These are phyloP conservation scores for Boletus subcaerulescens DNA, from an alignment of 768 basidiomycete species.

Conservation along the genomic window DNA sequence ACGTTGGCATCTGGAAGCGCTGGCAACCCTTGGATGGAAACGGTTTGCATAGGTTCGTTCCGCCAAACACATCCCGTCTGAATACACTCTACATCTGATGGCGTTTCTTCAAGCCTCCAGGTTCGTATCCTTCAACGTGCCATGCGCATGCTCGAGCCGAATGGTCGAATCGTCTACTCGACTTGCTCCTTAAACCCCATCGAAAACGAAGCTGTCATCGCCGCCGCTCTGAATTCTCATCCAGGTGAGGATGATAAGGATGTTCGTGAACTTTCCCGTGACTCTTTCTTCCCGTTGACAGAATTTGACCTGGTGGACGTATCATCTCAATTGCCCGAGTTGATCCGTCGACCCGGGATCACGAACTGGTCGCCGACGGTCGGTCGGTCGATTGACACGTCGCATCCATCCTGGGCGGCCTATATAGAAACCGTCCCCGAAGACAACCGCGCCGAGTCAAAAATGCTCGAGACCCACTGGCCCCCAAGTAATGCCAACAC, in stretches of 20 bases:
- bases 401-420: constrained; percentile 58
- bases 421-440: constrained; percentile 52
- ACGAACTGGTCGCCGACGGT: constrained; percentile 75
- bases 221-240: constrained; percentile 71
- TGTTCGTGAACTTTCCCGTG: neutral
- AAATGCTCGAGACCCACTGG: constrained; percentile 75
- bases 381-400: constrained; percentile 47
- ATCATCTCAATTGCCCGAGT: constrained; percentile 63
- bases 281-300: constrained; percentile 18
- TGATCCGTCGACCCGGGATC: constrained; percentile 74
- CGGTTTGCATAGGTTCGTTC: constrained; percentile 76
- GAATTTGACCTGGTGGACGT: constrained; percentile 82
- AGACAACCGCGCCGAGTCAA: constrained; percentile 48
- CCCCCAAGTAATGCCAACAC: constrained; percentile 63
- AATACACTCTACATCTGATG: neutral
- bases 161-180: constrained; percentile 95
- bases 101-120: constrained; percentile 61
- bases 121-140: constrained; percentile 89
- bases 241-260: constrained; percentile 44
- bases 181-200: constrained; percentile 97
- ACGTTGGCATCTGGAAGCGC: constrained; percentile 88
- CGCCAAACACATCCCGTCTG: neutral
- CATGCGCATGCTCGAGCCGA: constrained; percentile 77
- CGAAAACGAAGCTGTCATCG: constrained; percentile 96
- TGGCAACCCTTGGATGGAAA: constrained; percentile 91